A percentile compares a stretch with the other conserved stretches of the same genome.
These are phyloP conservation scores for Plectosphaerella plurivora DNA, from an alignment of 2,329 filamentous ascomycete genomes.

Conservation along the genomic window DNA sequence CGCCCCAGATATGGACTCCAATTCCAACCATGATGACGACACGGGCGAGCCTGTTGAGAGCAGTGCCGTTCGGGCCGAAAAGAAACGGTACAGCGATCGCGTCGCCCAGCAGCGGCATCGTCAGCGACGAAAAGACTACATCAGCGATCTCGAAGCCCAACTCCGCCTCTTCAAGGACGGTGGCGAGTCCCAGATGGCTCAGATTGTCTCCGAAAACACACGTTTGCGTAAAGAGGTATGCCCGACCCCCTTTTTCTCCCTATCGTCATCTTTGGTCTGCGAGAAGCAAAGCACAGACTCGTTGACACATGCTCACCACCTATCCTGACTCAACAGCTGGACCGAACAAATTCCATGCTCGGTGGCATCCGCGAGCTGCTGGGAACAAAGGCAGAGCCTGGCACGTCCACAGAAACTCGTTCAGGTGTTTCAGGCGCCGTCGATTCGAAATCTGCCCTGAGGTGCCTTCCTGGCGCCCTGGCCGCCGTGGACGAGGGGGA, in stretches of 20 bases:
- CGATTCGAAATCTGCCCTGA: no score
- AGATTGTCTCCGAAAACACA: not conserved
- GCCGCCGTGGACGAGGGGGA: no score
- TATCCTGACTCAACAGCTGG: not conserved
- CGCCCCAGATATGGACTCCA: no score
- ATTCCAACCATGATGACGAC: no score
- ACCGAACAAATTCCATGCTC: not conserved
- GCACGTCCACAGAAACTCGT: no score
- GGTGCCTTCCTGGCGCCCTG: no score
- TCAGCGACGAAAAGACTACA: not conserved
- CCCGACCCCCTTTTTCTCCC: not conserved
- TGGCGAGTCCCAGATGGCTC: not conserved
- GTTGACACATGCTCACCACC: no score
- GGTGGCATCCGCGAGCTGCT: not conserved
- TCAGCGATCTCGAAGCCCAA: not conserved
- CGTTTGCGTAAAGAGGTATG: slow-evolving; percentile 1
- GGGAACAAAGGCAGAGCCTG: not conserved
- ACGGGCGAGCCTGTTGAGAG: no score
- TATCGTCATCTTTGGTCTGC: not conserved
- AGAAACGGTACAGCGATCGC: not conserved
- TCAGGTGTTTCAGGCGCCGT: no score
- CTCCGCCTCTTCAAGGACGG: not conserved
- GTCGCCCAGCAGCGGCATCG: slow-evolving; percentile 1
- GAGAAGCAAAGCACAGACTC: no score
- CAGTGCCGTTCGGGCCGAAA: not conserved